Percentiles rank a stretch among this genome's conserved stretches.
phyloP scores from a whole-genome alignment of 805 yeast genomes.

The Saccharomyces cerevisiae region DNA sequence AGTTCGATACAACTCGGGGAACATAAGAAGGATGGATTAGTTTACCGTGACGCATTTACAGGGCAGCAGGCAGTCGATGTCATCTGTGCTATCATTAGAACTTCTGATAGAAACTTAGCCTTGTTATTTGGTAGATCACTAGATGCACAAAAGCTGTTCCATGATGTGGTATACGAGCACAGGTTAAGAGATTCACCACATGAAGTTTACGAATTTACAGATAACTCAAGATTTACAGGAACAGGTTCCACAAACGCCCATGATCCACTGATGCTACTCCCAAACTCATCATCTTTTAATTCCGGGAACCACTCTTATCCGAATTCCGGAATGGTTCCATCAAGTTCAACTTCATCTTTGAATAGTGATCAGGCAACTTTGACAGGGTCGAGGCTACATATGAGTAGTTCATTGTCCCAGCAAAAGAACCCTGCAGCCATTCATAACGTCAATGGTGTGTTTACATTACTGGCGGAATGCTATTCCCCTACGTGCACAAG shows the following conservation, averaged over 20 bases:
- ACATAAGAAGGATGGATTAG: slow-evolving; percentile 80
- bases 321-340: slow-evolving; percentile 1
- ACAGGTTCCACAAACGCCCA: slow-evolving; percentile 19
- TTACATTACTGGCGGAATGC: slow-evolving; percentile 86
- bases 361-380: slow-evolving; percentile 16
- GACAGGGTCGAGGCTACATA: background rate
- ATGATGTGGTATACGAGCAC: slow-evolving; percentile 93
- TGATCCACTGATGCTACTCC: slow-evolving; percentile 23
- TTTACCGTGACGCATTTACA: slow-evolving; percentile 86
- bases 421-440: slow-evolving; percentile 16
- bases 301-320: slow-evolving; percentile 1
- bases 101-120: slow-evolving; percentile 87
- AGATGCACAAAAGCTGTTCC: slow-evolving; percentile 90
- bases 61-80: slow-evolving; percentile 91
- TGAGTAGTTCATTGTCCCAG: background rate
- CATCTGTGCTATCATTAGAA: slow-evolving; percentile 76
- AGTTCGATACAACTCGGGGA: slow-evolving; percentile 64
- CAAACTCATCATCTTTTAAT: slow-evolving; percentile 11
- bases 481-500: slow-evolving; percentile 95
- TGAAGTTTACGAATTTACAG: slow-evolving; percentile 81
- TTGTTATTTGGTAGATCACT: slow-evolving; percentile 80
- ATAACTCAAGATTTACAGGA: slow-evolving; percentile 28
- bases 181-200: slow-evolving; percentile 77
- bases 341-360: slow-evolving; percentile 8
- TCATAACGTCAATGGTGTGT: slow-evolving; percentile 72